Evolutionary conservation across 2,329 filamentous ascomycete genomes (phyloP), one percentile per base, ranked within the genome.

Genomic region (Alternaria gansuensis): DNA sequence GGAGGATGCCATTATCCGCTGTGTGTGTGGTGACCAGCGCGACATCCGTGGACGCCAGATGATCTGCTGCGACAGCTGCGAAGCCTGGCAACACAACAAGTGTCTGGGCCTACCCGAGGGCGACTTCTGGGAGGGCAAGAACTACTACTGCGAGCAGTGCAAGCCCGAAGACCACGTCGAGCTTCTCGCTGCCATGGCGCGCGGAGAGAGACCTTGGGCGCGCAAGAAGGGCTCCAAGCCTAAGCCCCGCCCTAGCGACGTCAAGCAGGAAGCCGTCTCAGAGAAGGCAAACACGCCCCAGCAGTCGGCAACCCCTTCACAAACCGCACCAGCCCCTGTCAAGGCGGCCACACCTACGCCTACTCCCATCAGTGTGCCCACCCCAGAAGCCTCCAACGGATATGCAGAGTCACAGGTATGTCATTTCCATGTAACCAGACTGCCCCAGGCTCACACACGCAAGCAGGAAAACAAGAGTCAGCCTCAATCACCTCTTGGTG

Each of bases 41-140:
- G 91, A 94, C 67, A 91, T 96, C 68, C 89, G 91, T 13, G 91
- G 90, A 66, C 90, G 95, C 69, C 89, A 93, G 51, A 98, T 96
- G 93, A 97, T 99, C 71, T 92, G 91, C 61, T 99, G 95, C 81
- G 95, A 99, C 78, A 87, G 86, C 45, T 99, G 95, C 78, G 88
- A 87, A 48, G 94, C 90, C 40, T 99, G 95, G 95, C 95, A 99
- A 79, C 95, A 99, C 79, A 97, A 97, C 73, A 89, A 96, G 64
- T 99, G 95, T 76, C 92, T 99, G 83, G 92, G 92, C 52, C 87
- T 97, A 71, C 87, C 89, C 45, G 92, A 91, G 68, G 87, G 89
- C 31, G 65, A 71, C 90, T 60, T 85, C 91, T 77, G 75, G 74
- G 69, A 75, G 26, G 62, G 66, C 53, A 72, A 66, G 58, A 68